Evolutionary conservation across 805 yeast genomes (phyloP).

Genomic region (Myxozyma monticola): DNA sequence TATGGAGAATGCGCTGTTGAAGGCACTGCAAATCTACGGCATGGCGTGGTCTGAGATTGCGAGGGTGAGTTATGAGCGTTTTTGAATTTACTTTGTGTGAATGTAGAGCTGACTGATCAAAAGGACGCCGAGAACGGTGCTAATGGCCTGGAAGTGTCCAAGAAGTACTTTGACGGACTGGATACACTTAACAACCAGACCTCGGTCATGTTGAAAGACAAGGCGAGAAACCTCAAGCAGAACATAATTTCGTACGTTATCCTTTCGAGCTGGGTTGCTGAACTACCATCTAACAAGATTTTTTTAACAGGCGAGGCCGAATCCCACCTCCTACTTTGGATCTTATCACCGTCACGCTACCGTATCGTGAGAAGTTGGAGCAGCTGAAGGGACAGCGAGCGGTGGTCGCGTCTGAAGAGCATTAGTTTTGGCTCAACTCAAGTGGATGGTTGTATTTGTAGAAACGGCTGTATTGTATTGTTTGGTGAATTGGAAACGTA

Average conservation of each 20-base stretch:
- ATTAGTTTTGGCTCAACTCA: background rate
- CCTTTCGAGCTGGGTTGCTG: too few relatives aligned
- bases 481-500: background rate
- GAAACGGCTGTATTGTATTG: background rate
- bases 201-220: slow-evolving; percentile 24
- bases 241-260: too few relatives aligned
- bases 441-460: too few relatives aligned
- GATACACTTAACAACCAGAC: slow-evolving; percentile 14
- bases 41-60: slow-evolving; percentile 13
- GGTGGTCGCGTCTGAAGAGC: background rate
- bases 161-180: background rate
- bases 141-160: background rate
- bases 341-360: too few relatives aligned
- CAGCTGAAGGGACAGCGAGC: too few relatives aligned
- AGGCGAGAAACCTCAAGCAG: slow-evolving; percentile 27
- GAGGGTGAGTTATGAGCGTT: slow-evolving; percentile 1
- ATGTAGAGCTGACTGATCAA: background rate
- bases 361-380: too few relatives aligned
- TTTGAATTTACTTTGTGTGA: background rate
- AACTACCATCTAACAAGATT: too few relatives aligned
- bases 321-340: too few relatives aligned
- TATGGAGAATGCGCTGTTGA: slow-evolving; percentile 16
- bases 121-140: slow-evolving; percentile 4
- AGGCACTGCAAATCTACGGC: slow-evolving; percentile 4
- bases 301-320: too few relatives aligned